These are phyloP conservation scores for Botryotinia globosa DNA, from an alignment of 2,329 filamentous ascomycete genomes.

Conservation along the genomic window DNA sequence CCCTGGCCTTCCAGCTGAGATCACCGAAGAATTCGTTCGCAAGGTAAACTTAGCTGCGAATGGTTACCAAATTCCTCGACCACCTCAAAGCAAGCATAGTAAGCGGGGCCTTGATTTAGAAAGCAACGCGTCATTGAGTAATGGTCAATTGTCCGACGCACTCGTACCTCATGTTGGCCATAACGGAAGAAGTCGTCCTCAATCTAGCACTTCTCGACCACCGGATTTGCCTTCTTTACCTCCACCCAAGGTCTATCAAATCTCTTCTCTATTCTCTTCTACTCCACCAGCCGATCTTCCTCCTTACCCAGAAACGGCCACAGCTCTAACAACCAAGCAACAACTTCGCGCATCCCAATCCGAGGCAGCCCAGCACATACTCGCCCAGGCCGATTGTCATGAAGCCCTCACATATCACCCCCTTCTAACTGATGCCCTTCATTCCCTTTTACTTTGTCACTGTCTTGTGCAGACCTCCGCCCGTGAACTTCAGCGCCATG, in stretches of 20 bases:
- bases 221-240: conserved; percentile 46
- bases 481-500: conserved; percentile 75
- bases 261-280: conserved; percentile 68
- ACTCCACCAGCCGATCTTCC: conserved; percentile 65
- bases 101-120: conserved; percentile 33
- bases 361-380: conserved; percentile 37
- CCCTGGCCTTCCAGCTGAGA: conserved; percentile 45
- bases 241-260: conserved; percentile 48
- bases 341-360: conserved; percentile 36
- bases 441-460: conserved; percentile 75
- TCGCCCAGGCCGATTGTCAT: conserved; percentile 46
- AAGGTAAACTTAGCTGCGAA: conserved; percentile 57
- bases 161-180: conserved; percentile 44
- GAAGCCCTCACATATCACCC: conserved; percentile 79
- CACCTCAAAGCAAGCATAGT: conserved; percentile 33
- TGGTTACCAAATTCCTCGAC: conserved; percentile 42
- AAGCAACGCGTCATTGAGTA: conserved; percentile 37
- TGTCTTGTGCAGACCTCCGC: conserved; percentile 74
- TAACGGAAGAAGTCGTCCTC: conserved; percentile 36
- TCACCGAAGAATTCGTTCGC: conserved; percentile 49
- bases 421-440: conserved; percentile 72
- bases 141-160: conserved; percentile 41
- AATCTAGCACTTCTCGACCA: conserved; percentile 31
- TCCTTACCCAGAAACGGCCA: conserved; percentile 55
- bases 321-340: conserved; percentile 37